Evolutionary conservation across 371 early-diverging fungal genomes (phyloP).

Genomic region (Antonospora locustae): DNA sequence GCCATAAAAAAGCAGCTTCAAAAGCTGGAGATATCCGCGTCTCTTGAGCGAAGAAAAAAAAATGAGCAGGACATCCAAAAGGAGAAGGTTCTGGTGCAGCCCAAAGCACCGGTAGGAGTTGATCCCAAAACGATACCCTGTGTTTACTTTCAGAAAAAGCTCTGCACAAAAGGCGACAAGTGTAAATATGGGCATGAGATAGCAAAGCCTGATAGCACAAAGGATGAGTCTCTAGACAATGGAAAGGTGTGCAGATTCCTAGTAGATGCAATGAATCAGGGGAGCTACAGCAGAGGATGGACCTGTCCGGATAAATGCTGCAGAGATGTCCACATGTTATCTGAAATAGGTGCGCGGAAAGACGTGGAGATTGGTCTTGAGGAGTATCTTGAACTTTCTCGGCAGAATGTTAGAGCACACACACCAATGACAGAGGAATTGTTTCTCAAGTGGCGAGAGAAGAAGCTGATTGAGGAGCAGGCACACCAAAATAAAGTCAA

Average conservation of each 20-base stretch:
- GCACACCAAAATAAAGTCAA: slow-evolving; percentile 57
- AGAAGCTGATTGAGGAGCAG: slow-evolving; percentile 65
- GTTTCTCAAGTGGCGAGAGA: slow-evolving; percentile 81
- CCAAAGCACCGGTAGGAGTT: slow-evolving; percentile 85
- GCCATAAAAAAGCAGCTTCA: slow-evolving; percentile 71
- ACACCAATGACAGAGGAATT: slow-evolving; percentile 86
- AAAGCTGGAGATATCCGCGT: slow-evolving; percentile 68
- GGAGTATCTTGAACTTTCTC: slow-evolving; percentile 56
- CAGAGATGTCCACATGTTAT: slow-evolving; percentile 39
- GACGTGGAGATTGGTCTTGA: slow-evolving; percentile 39
- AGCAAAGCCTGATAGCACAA: slow-evolving; percentile 72
- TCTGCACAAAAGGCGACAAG: slow-evolving; percentile 73
- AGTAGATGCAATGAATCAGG: slow-evolving; percentile 83
- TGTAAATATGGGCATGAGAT: slow-evolving; percentile 97
- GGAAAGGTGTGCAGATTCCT: slow-evolving; percentile 90
- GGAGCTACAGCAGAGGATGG: slow-evolving; percentile 96
- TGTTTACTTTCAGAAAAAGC: slow-evolving; percentile 71
- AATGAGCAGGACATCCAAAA: slow-evolving; percentile 69
- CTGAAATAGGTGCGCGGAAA: slow-evolving; percentile 30
- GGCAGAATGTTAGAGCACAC: slow-evolving; percentile 75
- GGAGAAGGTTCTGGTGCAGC: slow-evolving; percentile 67
- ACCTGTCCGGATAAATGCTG: slow-evolving; percentile 66
- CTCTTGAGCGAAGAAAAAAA: slow-evolving; percentile 58
- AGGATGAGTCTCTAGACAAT: slow-evolving; percentile 56
- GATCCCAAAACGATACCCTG: slow-evolving; percentile 94